phyloP scores from a whole-genome alignment of 257 asterid species.

The Lantana camara region DNA sequence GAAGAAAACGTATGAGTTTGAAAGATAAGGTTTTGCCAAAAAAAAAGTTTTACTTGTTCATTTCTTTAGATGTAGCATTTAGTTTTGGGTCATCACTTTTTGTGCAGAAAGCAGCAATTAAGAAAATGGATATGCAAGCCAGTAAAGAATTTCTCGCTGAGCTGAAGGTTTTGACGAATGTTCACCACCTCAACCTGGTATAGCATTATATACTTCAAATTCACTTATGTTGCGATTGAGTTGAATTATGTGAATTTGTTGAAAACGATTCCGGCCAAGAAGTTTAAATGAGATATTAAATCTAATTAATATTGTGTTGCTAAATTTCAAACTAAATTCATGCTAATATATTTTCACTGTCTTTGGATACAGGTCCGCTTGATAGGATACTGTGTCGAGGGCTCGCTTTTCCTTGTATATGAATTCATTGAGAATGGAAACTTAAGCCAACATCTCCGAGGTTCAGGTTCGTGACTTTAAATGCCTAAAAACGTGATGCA shows the following conservation, averaged over 20 bases:
- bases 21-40: neutral
- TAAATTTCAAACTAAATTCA: too few species aligned
- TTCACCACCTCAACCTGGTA: slow-evolving; percentile 99
- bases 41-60: too few species aligned
- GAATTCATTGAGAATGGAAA: slow-evolving; percentile 90
- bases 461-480: slow-evolving; percentile 55
- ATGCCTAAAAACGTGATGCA: slow-evolving; percentile 14
- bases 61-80: neutral
- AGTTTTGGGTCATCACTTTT: slow-evolving; percentile 1
- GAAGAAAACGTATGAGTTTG: neutral
- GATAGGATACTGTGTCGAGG: slow-evolving; percentile 93
- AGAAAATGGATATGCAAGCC: slow-evolving; percentile 99
- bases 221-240: neutral
- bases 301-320: slow-evolving; percentile 8
- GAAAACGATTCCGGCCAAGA: too few species aligned
- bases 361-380: slow-evolving; percentile 78
- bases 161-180: slow-evolving; percentile 87
- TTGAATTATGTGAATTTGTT: slow-evolving; percentile 10
- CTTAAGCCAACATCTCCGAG: slow-evolving; percentile 87
- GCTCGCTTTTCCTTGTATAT: slow-evolving; percentile 94
- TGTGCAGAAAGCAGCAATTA: slow-evolving; percentile 94
- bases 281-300: neutral
- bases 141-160: slow-evolving; percentile 90
- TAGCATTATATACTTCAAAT: slow-evolving; percentile 14
- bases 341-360: too few species aligned